These are phyloP conservation scores for Aurifilum marmelostoma DNA, from an alignment of 2,329 filamentous ascomycete genomes.

Conservation along the genomic window DNA sequence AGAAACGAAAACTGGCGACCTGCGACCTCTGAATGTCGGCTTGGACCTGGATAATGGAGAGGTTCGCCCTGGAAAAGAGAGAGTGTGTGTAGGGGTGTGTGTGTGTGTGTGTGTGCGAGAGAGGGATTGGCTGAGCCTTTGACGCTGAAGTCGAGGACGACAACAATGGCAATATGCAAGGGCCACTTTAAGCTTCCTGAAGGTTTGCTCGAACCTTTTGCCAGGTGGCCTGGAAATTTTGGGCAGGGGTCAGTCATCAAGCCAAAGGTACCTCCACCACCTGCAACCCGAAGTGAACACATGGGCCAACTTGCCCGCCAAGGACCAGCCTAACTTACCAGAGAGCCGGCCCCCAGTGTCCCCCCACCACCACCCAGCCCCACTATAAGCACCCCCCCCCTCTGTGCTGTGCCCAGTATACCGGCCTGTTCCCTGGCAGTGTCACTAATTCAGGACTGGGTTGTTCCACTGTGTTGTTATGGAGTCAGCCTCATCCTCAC, in stretches of 20 bases:
- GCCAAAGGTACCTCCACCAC: neutral
- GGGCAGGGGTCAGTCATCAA: constrained; percentile 32
- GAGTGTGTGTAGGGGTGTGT: too few relatives aligned
- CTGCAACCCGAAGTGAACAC: constrained; percentile 9
- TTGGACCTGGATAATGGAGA: neutral
- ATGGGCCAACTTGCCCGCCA: constrained; percentile 14
- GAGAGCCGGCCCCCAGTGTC: too few relatives aligned
- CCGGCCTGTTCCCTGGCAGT: too few relatives aligned
- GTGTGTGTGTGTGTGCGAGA: too few relatives aligned
- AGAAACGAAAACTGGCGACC: constrained; percentile 12
- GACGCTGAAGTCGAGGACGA: constrained; percentile 1
- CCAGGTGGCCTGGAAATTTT: constrained; percentile 41
- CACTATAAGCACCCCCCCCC: neutral
- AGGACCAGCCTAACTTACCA: neutral
- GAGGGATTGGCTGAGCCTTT: neutral
- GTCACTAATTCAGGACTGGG: neutral
- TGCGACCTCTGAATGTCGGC: constrained; percentile 10
- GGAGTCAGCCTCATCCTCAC: constrained; percentile 14
- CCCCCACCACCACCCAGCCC: neutral
- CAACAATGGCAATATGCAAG: constrained; percentile 11
- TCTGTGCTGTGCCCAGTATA: too few relatives aligned
- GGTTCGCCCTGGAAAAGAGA: neutral
- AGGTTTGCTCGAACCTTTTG: constrained; percentile 34
- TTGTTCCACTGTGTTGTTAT: too few relatives aligned
- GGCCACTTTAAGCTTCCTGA: constrained; percentile 7